These are phyloP conservation scores for Musa acuminata DNA, from an alignment of 176 grass and related monocot genomes.

Conservation along the genomic window DNA sequence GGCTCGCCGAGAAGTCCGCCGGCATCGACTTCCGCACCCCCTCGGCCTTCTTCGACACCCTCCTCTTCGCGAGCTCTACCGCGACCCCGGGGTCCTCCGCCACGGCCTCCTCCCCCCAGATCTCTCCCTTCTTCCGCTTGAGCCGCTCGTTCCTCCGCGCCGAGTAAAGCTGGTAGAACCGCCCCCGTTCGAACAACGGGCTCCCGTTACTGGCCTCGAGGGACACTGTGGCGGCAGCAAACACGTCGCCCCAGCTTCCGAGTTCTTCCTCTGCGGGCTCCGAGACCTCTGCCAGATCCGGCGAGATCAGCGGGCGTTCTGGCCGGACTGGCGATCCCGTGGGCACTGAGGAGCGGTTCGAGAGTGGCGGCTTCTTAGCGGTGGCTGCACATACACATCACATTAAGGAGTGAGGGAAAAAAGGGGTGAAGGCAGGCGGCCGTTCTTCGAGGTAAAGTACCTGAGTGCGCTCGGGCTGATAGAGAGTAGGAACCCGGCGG, in stretches of 20 bases:
- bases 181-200: slow-evolving; percentile 66
- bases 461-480: slow-evolving; percentile 29
- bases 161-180: slow-evolving; percentile 78
- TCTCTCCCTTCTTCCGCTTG: slow-evolving; percentile 51
- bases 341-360: slow-evolving; percentile 38
- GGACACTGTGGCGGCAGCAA: slow-evolving; percentile 1
- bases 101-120: slow-evolving; percentile 13
- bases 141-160: slow-evolving; percentile 68
- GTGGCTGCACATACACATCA: slow-evolving; percentile 20
- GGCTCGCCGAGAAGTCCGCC: neutral
- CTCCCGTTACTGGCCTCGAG: neutral
- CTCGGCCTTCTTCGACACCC: slow-evolving; percentile 40
- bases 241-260: slow-evolving; percentile 12
- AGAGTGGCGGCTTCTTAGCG: slow-evolving; percentile 29
- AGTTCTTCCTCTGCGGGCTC: slow-evolving; percentile 29
- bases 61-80: slow-evolving; percentile 53
- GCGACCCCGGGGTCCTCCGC: slow-evolving; percentile 55
- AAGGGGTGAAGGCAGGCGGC: neutral
- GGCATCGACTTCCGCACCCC: slow-evolving; percentile 37
- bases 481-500: slow-evolving; percentile 17
- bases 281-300: slow-evolving; percentile 17
- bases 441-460: slow-evolving; percentile 8
- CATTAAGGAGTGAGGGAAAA: neutral
- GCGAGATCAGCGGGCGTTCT: slow-evolving; percentile 21
- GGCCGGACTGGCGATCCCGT: slow-evolving; percentile 27